Base-by-base conservation (phyloP, 2,329 filamentous ascomycete genomes). In the Calonectria pseudoturangicola region DNA sequence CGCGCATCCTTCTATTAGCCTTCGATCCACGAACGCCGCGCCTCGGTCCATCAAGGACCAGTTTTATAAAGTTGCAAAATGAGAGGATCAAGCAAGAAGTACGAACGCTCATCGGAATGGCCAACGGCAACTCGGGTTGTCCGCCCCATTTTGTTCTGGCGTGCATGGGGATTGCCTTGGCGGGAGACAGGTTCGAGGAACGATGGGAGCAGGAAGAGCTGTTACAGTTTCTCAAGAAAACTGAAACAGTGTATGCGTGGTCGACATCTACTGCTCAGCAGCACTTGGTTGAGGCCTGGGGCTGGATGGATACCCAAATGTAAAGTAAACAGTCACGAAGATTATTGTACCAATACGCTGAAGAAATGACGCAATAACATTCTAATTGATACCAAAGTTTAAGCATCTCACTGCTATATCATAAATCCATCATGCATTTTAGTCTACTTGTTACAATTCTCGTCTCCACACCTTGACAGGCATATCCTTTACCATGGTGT, bases 121-220 rank as follows among this genome's bases (percentile, higher is more conserved):
- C 77, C 2, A 73, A 72, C 64, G 74, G 75, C 30, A 69, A 62
- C 25, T n/a, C 50, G 3, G 41, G 48, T 30, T 72, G 70, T 25
- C 15, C 58, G 28, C 65, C 70, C 9, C 36, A 72, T 21, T 66
- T 72, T 36, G 41, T 66, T 1, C 43, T 69, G 15, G 77, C 75
- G 0, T 79, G 72, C 16, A 69, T 78, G 39, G 73, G 76, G 18
- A 75, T 80, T 10, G 66, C 76, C 0, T 62, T 78, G 68, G 79
- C 77, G 6, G 84, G 84, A 2, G 84, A 85, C 58, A 81, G 83
- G 27, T 86, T 86, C 63, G 80, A 77, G 6, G 78, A 83, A n/a
- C 73, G 76, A 3, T 74, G 73, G 47, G 84, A 85, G 68, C 84
- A 85, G 62, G 79, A 84, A 36, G 83, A 82, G n/a, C 68, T 85